These are phyloP conservation scores for Ambrosiella beaveri DNA, from an alignment of 2,329 filamentous ascomycete genomes.

Conservation along the genomic window DNA sequence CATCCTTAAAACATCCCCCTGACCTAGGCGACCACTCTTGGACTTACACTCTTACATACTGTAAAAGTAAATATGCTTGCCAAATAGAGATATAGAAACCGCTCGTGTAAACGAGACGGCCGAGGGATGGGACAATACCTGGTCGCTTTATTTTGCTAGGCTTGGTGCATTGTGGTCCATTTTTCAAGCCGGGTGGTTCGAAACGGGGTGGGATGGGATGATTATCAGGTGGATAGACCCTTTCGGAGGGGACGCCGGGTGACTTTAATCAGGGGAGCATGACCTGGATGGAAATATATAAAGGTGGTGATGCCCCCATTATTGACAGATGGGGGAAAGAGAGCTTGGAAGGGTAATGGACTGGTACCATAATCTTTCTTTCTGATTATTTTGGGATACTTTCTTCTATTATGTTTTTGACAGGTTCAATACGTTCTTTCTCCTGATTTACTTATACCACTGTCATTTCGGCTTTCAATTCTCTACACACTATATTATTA, in stretches of 20 bases:
- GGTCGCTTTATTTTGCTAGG: too few relatives aligned
- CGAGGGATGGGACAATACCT: too few relatives aligned
- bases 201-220: not conserved
- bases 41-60: too few relatives aligned
- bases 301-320: not conserved
- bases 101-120: too few relatives aligned
- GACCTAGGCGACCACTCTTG: too few relatives aligned
- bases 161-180: not conserved
- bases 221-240: not conserved
- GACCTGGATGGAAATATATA: not conserved
- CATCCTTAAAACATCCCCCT: not conserved
- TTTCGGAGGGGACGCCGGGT: too few relatives aligned
- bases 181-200: not conserved
- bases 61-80: too few relatives aligned
- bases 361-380: slow-evolving; percentile 10
- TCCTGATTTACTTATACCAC: slow-evolving; percentile 4
- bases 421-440: slow-evolving; percentile 4
- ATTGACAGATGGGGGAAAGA: not conserved
- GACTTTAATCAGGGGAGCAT: too few relatives aligned
- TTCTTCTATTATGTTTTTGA: slow-evolving; percentile 8
- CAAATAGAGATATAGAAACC: too few relatives aligned
- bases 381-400: slow-evolving; percentile 6
- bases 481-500: not conserved
- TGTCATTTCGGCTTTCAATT: not conserved
- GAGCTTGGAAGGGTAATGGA: slow-evolving; percentile 6